These are phyloP conservation scores for Rhamnella rubrinervis DNA, from an alignment of 331 rosid species.

Conservation along the genomic window DNA sequence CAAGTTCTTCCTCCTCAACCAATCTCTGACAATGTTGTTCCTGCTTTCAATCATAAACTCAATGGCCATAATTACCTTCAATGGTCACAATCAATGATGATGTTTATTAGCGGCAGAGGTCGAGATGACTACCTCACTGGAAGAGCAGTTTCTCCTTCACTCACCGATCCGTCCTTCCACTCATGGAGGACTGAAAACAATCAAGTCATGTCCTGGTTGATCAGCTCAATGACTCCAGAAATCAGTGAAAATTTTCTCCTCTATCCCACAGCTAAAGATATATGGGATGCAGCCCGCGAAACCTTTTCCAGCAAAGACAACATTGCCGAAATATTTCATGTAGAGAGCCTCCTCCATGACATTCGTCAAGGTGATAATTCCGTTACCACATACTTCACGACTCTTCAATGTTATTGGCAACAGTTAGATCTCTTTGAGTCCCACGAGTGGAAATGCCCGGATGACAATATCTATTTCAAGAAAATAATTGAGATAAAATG, in stretches of 20 bases:
- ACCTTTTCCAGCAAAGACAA: background rate
- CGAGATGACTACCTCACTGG: background rate
- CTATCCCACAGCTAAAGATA: no score
- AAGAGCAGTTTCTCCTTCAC: background rate
- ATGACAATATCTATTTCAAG: background rate
- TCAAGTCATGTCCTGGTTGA: conserved; percentile 3
- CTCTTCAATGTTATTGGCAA: background rate
- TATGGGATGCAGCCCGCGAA: no score
- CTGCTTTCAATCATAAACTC: background rate
- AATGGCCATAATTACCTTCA: no score
- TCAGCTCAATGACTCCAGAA: background rate
- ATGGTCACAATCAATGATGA: background rate
- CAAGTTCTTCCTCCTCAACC: background rate
- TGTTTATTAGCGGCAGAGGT: background rate
- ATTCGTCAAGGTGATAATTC: background rate
- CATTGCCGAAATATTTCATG: background rate
- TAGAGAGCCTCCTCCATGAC: no score
- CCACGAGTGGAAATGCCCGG: background rate
- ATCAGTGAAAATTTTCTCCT: conserved; percentile 9
- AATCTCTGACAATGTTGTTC: background rate
- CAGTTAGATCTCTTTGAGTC: background rate
- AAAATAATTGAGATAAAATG: no score
- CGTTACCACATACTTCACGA: background rate
- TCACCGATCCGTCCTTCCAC: background rate
- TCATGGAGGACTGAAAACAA: background rate